Evolutionary conservation across 352 stramenopile species (phyloP), one percentile per base, ranked within the genome.

Genomic region (Phytophthora sp.): DNA sequence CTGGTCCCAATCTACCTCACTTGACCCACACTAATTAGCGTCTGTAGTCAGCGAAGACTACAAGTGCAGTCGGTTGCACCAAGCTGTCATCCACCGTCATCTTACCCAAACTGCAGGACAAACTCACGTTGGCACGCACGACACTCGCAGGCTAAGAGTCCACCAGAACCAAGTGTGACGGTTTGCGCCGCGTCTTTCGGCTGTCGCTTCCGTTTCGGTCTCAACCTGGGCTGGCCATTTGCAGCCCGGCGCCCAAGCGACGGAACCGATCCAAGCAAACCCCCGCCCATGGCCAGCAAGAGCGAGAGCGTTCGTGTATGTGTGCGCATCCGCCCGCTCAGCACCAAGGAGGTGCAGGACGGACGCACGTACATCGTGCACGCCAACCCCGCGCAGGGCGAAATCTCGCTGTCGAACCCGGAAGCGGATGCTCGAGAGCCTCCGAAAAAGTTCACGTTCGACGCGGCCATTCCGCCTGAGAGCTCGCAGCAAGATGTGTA

Each of bases 381-480:
- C 43, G 90, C 86, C 27, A 79, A 93, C 55, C 77, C 91, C 38
- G 72, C 80, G 24, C 79, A 84, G 28, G 90, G 88, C 13, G 75
- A 95, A 32, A 96, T 98, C 56, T 83, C 89, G 55, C 73, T 98
- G 13, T 57, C 79, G 23, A 96, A 97, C 66, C 91, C 87, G 4
- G 87, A 91, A 46, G 75, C 75, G 6, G 75, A 94, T 54, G 82
- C 72, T 11, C 71, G 76, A 30, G 88, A 96, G 39, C 84, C 83
- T 26, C 89, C 89, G 23, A 98, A 98, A 61, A 92, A 84, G 27
- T 99, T 99, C 70, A 97, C 95, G 38, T 98, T 99, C 52, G 96
- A 99, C 72, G 89, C 93, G 3, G 93, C 98, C 0, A 98, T 98
- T 61, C 88, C 81, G 18, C 62, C 72, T 15, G 77, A 85, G 31